Conservation (phyloP, 2,329 filamentous ascomycete genomes). For the Phaeophleospora eucalypticola region DNA sequence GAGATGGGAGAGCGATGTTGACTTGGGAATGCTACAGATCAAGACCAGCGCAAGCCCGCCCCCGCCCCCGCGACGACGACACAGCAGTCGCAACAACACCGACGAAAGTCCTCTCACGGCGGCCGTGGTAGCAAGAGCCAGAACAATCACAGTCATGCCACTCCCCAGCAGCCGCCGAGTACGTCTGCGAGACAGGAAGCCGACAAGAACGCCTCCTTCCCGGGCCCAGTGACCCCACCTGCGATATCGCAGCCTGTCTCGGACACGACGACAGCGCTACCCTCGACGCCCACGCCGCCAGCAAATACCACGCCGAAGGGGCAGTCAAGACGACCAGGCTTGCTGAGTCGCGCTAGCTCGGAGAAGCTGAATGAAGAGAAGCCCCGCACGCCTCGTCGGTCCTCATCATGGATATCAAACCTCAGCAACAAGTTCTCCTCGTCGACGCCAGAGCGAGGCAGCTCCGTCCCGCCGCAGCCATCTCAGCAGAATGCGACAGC, state of each 20-base stretch:
- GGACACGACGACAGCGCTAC: slow-evolving; percentile 20
- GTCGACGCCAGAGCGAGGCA: slow-evolving; percentile 21
- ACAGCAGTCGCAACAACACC: too few species aligned
- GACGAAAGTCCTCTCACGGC: too few species aligned
- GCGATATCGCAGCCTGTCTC: slow-evolving; percentile 18
- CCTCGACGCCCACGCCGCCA: slow-evolving; percentile 18
- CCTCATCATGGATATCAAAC: slow-evolving; percentile 87
- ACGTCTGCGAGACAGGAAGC: slow-evolving; percentile 7
- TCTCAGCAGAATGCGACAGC: slow-evolving; percentile 32
- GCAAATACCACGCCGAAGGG: slow-evolving; percentile 10
- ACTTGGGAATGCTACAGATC: slow-evolving; percentile 2
- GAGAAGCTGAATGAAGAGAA: slow-evolving; percentile 32
- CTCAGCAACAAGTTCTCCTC: slow-evolving; percentile 85
- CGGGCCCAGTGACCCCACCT: slow-evolving; percentile 21
- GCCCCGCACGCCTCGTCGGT: slow-evolving; percentile 41
- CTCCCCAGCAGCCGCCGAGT: slow-evolving; percentile 4
- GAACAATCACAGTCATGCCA: too few species aligned
- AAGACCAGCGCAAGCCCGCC: slow-evolving; percentile 6
- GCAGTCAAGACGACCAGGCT: slow-evolving; percentile 35
- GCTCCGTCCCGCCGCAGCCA: slow-evolving; percentile 7
- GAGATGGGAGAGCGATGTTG: not conserved
- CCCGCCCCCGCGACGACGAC: not conserved
- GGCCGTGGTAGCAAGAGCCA: too few species aligned
- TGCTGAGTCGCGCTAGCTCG: slow-evolving; percentile 40
- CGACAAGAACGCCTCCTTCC: slow-evolving; percentile 15